phyloP scores from a whole-genome alignment of 306 rosid genomes.

The Castanopsis chinensis region DNA sequence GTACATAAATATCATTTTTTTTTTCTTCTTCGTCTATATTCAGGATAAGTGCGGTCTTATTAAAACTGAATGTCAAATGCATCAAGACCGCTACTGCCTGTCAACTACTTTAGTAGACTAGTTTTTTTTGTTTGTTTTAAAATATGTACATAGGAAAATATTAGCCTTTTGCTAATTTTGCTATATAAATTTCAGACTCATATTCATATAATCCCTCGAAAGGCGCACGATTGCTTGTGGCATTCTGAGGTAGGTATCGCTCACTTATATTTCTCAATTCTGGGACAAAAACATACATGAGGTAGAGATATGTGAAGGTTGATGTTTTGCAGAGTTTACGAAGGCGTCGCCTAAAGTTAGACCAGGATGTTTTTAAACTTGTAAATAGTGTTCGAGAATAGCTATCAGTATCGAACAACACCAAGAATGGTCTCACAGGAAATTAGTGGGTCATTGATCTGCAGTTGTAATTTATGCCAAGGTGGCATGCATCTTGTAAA shows the following conservation, averaged over 20 bases:
- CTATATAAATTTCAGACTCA: constrained; percentile 69
- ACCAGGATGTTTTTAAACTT: constrained; percentile 65
- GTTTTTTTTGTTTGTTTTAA: background rate
- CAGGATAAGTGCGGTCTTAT: background rate
- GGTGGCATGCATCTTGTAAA: background rate
- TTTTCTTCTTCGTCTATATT: background rate
- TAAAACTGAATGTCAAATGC: background rate
- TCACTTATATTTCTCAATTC: constrained; percentile 6
- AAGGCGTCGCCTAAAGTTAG: constrained; percentile 59
- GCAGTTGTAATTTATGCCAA: constrained; percentile 7
- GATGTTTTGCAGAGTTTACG: constrained; percentile 48
- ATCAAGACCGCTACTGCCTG: background rate
- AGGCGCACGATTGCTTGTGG: constrained; percentile 79
- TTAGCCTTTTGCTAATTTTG: constrained; percentile 28
- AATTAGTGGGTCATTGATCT: constrained; percentile 38
- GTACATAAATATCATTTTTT: constrained; percentile 42
- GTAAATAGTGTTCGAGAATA: constrained; percentile 62
- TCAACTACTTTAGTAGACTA: background rate
- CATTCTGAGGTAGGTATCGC: constrained; percentile 73
- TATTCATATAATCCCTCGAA: constrained; percentile 87
- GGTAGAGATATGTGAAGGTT: background rate
- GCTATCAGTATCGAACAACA: constrained; percentile 30
- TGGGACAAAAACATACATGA: constrained; percentile 2
- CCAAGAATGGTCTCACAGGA: constrained; percentile 42
- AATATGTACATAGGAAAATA: background rate